Evolutionary conservation across 2,329 filamentous ascomycete genomes (phyloP).

Genomic region (Gnomoniopsis smithogilvyi): DNA sequence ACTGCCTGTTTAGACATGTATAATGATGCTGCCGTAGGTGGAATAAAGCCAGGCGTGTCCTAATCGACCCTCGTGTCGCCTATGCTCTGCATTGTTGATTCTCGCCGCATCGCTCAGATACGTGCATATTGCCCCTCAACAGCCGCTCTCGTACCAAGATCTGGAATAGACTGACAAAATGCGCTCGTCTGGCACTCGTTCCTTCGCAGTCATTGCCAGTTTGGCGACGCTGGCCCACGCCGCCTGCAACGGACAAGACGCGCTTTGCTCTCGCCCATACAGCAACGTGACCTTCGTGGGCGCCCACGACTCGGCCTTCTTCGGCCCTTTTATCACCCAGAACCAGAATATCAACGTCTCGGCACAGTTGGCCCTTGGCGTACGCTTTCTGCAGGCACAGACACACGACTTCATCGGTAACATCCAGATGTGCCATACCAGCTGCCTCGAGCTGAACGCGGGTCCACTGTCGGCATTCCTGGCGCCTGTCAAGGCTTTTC

Average conservation of each 20-base stretch:
- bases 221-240: conserved; percentile 5
- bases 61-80: background rate
- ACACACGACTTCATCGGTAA: conserved; percentile 51
- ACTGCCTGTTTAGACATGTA: background rate
- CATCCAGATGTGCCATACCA: conserved; percentile 63
- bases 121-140: background rate
- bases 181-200: background rate
- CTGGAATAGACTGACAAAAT: background rate
- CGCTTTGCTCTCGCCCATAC: conserved; percentile 55
- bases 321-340: conserved; percentile 49
- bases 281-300: conserved; percentile 60
- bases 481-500: conserved; percentile 55
- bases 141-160: background rate
- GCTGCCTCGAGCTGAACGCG: conserved; percentile 56
- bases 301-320: conserved; percentile 64
- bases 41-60: background rate
- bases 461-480: conserved; percentile 56
- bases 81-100: background rate
- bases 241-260: conserved; percentile 55
- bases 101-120: background rate
- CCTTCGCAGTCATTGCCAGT: background rate
- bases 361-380: conserved; percentile 56
- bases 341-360: conserved; percentile 61
- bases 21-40: background rate
- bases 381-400: conserved; percentile 63